Base-by-base conservation (phyloP, 75 land plant genomes). In the Ceratopteris richardii region DNA sequence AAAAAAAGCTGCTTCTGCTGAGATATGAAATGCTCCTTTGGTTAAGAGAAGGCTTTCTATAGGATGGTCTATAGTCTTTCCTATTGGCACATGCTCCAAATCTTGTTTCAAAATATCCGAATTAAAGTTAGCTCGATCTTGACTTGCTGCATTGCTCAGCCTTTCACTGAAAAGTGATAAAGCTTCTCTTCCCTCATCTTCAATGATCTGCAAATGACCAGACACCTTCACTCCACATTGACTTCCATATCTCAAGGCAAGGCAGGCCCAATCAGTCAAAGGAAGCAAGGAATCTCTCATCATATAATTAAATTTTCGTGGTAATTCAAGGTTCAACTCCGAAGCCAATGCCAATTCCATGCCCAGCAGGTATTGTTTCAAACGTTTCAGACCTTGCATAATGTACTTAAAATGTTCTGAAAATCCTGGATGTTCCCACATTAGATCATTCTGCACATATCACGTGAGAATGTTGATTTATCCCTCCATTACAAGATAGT, bases 341-440 rank as follows among this genome's bases (percentile, higher is more conserved):
- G 17, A 36, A 1, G 55, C 25, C n/a, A 80, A 46, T 40, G 85
- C 77, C 28, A 73, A 42, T 42, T 85, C 80, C 78, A 85, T 79
- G 7, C 89, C 89, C 67, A 36, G 64, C 20, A 85, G 41, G 6
- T 36, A 13, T 22, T 63, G 18, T 19, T 50, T 63, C 44, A 63
- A 56, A 13, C 31, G 28, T 0, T 25, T 28, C 26, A 52, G 24
- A 31, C 54, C 65, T 24, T 31, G 51, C 20, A 31, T 63, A 7
- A 63, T 5, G 24, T 25, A 5, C 20, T 2, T 63, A 19, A 63
- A 27, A 1, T 33, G 19, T 19, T 54, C 25, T 30, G 57, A 11
- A 16, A 63, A 18, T 0, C 43, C 44, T 23, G 57, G 57, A 29
- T 31, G 58, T 37, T 76, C 80, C 82, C 84, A 52, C 16, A 82